phyloP scores from a whole-genome alignment of 2,329 filamentous ascomycete genomes.

The Alternaria postmessia region DNA sequence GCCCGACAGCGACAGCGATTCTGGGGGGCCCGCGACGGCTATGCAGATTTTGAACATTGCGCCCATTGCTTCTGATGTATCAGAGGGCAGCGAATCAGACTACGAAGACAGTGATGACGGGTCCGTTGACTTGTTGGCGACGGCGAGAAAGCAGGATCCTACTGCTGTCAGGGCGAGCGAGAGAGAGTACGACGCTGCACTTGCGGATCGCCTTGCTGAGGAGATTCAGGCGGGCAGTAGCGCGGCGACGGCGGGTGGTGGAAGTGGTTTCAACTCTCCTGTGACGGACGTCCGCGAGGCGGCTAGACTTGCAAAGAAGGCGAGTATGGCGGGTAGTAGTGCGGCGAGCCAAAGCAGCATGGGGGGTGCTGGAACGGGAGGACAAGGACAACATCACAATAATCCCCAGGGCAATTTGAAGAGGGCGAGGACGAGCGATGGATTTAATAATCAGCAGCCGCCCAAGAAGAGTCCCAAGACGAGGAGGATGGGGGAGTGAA shows the following conservation, averaged over 20 bases:
- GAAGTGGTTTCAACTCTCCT: constrained; percentile 53
- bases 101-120: constrained; percentile 50
- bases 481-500: neutral
- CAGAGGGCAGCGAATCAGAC: constrained; percentile 18
- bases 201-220: constrained; percentile 58
- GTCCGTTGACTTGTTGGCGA: constrained; percentile 55
- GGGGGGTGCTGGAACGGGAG: neutral
- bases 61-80: constrained; percentile 13
- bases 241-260: constrained; percentile 59
- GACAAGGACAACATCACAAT: neutral
- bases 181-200: constrained; percentile 57
- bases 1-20: constrained; percentile 11
- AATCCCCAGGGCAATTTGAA: constrained; percentile 21
- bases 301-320: neutral
- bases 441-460: neutral
- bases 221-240: constrained; percentile 60
- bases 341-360: constrained; percentile 16
- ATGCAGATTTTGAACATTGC: constrained; percentile 43
- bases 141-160: constrained; percentile 55
- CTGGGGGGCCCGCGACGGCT: constrained; percentile 29
- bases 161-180: constrained; percentile 52
- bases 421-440: constrained; percentile 27
- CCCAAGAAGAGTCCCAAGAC: constrained; percentile 13
- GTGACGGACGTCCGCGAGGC: too few species aligned
- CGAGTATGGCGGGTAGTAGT: neutral